phyloP scores from a whole-genome alignment of 192 early-diverging fungal species.

The Diversispora eburnea region DNA sequence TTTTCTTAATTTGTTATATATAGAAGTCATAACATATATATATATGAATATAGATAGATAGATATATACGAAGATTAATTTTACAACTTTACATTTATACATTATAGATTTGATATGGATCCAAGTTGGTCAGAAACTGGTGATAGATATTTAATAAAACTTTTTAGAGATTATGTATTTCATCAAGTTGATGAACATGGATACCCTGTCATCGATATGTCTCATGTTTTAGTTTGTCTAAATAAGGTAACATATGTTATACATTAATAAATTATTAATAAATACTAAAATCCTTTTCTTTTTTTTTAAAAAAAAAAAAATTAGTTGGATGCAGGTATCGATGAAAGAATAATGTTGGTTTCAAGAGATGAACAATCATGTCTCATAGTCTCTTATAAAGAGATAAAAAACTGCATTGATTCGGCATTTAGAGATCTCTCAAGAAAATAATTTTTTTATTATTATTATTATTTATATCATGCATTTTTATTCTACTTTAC shows the following conservation, averaged over 20 bases:
- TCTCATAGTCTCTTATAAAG: constrained; percentile 92
- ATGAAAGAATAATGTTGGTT: constrained; percentile 92
- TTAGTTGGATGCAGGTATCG: constrained; percentile 90
- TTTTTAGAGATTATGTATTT: constrained; percentile 98
- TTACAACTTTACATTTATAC: not conserved
- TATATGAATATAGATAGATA: too few relatives aligned
- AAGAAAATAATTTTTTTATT: constrained; percentile 16
- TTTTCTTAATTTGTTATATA: not conserved
- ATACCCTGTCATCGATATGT: constrained; percentile 81
- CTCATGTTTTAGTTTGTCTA: constrained; percentile 88
- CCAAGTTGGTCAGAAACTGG: constrained; percentile 97
- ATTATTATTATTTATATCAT: not conserved
- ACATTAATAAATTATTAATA: not conserved
- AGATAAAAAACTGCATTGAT: constrained; percentile 91
- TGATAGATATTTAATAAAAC: constrained; percentile 94
- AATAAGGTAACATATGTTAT: constrained; percentile 71
- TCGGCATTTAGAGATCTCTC: constrained; percentile 79
- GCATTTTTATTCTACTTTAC: not conserved
- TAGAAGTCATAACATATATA: too few relatives aligned
- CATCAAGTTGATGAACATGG: constrained; percentile 89
- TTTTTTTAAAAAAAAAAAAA: not conserved
- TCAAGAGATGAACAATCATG: constrained; percentile 96
- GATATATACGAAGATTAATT: too few relatives aligned
- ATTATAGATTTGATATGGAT: constrained; percentile 76
- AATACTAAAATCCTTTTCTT: not conserved